Conservation (phyloP, 2,329 filamentous ascomycete species). For the Dendrostoma leiphaemia region DNA sequence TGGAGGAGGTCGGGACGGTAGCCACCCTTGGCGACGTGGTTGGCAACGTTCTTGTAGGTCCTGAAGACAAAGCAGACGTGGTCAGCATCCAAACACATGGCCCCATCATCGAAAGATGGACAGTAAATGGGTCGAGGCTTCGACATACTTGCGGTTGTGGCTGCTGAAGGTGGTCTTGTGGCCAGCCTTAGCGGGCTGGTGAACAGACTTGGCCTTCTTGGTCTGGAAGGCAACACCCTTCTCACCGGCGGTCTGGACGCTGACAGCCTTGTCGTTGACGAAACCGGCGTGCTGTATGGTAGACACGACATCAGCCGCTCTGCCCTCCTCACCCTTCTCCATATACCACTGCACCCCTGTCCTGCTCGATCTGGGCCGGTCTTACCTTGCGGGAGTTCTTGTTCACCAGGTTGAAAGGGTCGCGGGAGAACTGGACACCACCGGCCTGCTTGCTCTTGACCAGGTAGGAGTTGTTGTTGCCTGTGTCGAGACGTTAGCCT, state of each 20-base stretch:
- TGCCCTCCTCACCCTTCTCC: background rate
- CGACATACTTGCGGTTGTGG: slow-evolving; percentile 76
- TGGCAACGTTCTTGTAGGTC: slow-evolving; percentile 87
- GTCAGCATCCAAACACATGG: background rate
- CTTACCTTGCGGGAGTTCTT: slow-evolving; percentile 84
- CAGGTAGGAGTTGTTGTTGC: slow-evolving; percentile 84
- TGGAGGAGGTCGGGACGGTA: slow-evolving; percentile 81
- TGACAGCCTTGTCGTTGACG: slow-evolving; percentile 90
- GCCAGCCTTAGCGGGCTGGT: slow-evolving; percentile 70
- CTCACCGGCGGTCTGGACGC: slow-evolving; percentile 72
- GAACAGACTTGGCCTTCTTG: slow-evolving; percentile 74
- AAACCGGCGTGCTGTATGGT: slow-evolving; percentile 76
- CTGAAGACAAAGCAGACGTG: slow-evolving; percentile 38
- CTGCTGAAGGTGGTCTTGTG: slow-evolving; percentile 68
- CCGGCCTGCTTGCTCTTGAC: slow-evolving; percentile 82
- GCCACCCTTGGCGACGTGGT: slow-evolving; percentile 74
- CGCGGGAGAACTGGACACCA: slow-evolving; percentile 86
- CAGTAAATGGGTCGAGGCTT: no score
- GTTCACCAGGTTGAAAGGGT: slow-evolving; percentile 92
- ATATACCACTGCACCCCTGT: background rate
- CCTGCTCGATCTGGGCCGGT: slow-evolving; percentile 8
- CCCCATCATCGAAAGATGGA: no score
- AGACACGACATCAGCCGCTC: slow-evolving; percentile 32
- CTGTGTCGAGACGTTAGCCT: slow-evolving; percentile 44
- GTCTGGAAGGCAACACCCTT: slow-evolving; percentile 76